Evolutionary conservation across 2,329 filamentous ascomycete species (phyloP).

Genomic region (Fusarium subtropicale): DNA sequence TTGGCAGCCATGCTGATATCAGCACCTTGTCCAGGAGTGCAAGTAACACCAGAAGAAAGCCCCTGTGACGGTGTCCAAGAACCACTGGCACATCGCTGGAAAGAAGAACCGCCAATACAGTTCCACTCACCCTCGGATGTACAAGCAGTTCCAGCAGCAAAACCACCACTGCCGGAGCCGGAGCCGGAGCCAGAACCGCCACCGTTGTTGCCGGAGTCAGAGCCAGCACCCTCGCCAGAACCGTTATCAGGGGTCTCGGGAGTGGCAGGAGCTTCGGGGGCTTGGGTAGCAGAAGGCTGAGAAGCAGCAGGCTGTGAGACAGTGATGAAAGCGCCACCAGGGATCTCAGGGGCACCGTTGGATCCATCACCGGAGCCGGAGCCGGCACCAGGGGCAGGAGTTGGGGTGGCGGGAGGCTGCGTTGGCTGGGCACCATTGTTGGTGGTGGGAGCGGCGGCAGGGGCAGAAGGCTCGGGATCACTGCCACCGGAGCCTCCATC

Average conservation of each 20-base stretch:
- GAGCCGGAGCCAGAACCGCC: no score
- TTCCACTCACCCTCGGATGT: slow-evolving; percentile 64
- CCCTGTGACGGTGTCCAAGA: slow-evolving; percentile 58
- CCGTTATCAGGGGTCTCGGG: not conserved
- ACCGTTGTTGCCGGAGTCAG: not conserved
- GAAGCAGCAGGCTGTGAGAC: slow-evolving; percentile 31
- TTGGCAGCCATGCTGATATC: slow-evolving; percentile 52
- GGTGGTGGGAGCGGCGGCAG: slow-evolving; percentile 48
- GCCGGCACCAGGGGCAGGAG: not conserved
- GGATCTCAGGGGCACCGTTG: slow-evolving; percentile 3
- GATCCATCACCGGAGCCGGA: not conserved
- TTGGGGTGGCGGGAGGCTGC: slow-evolving; percentile 1
- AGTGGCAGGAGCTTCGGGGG: not conserved
- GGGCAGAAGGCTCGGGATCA: not conserved
- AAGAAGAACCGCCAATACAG: slow-evolving; percentile 62
- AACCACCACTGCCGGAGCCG: slow-evolving; percentile 43
- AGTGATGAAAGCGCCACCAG: slow-evolving; percentile 59
- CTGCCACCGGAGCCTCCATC: not conserved
- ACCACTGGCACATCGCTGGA: slow-evolving; percentile 67
- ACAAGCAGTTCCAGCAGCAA: slow-evolving; percentile 60
- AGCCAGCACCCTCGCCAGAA: not conserved
- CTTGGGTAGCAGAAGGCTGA: slow-evolving; percentile 29
- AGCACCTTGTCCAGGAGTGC: slow-evolving; percentile 56
- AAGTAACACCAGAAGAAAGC: slow-evolving; percentile 61
- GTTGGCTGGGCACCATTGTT: not conserved